Evolutionary conservation across 164 flowering plant species (phyloP), one percentile per base, ranked within the genome.

Genomic region (Kalanchoe fedtschenkoi): DNA sequence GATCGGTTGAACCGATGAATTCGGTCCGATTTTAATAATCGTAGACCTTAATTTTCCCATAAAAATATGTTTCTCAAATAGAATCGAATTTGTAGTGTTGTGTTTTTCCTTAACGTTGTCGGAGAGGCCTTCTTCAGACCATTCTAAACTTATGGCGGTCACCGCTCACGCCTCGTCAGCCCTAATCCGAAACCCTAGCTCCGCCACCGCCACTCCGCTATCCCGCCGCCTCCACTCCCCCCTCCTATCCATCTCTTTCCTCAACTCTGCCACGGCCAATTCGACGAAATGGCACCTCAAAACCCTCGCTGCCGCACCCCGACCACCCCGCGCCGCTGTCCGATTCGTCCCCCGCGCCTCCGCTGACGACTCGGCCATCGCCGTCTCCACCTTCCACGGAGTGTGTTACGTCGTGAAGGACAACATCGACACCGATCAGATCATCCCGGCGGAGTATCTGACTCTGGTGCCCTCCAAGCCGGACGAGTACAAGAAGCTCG

Each of bases 371-470:
- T 11, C 32, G 10, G 8, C 66, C 44, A 0, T 71, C 21, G 1
- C 76, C 6, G 3, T 77, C 30, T 71, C 80, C 22, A 44, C 82
- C 17, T 93, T 93, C 73, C 98, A 93, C 58, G 98, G 97, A 64
- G 70, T 72, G 61, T 90, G 97, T 83, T 93, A 85, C 65, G 98
- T 93, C 34, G 76, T 93, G 65, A 82, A 84, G 35, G 96, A 93
- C 70, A 93, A 93, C 79, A 86, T 93, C 68, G 98, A 93, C 80
- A 90, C 98, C 7, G 98, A 93, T 66, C 98, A 90, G 72, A 93
- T 93, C 73, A 93, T 93, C 77, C 96, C 98, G 34, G 95, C 98
- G 13, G 98, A 93, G 75, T 80, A 88, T 80, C 85, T 89, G 21
- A 93, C 98, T 54, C 81, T 93, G 13, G 96, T 93, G 64, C 98